Conservation (phyloP, 148 eudicot species). For the Salicornia ramosissima region DNA sequence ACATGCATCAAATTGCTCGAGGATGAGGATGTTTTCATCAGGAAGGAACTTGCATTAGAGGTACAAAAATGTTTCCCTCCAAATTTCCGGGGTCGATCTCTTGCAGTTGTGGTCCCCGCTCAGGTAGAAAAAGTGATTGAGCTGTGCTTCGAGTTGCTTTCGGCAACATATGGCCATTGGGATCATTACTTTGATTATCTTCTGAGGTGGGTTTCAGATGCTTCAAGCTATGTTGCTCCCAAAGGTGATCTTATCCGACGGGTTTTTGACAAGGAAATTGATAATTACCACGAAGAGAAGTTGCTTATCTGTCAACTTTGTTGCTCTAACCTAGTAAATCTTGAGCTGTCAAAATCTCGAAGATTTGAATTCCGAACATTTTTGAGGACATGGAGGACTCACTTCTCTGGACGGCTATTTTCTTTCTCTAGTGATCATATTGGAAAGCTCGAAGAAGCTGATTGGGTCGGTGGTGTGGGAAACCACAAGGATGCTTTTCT, state of each 20-base stretch:
- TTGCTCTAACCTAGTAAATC: constrained; percentile 62
- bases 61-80: constrained; percentile 59
- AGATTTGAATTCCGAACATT: constrained; percentile 28
- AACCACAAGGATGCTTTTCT: constrained; percentile 92
- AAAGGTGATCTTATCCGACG: constrained; percentile 72
- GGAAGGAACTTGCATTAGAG: constrained; percentile 59
- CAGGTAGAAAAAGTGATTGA: constrained; percentile 91
- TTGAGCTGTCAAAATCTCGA: constrained; percentile 32
- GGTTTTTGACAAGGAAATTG: constrained; percentile 95
- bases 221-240: constrained; percentile 48
- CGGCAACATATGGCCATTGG: constrained; percentile 71
- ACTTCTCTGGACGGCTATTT: constrained; percentile 49
- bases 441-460: constrained; percentile 34
- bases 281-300: constrained; percentile 93
- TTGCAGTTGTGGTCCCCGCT: constrained; percentile 46
- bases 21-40: constrained; percentile 73
- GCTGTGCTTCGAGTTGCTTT: constrained; percentile 64
- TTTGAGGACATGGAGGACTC: constrained; percentile 48
- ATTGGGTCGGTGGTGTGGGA: constrained; percentile 86
- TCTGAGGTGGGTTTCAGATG: constrained; percentile 47
- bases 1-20: constrained; percentile 80
- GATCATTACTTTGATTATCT: constrained; percentile 60
- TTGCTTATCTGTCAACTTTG: constrained; percentile 79
- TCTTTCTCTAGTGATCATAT: constrained; percentile 40
- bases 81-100: constrained; percentile 23